Evolutionary conservation across 2,329 filamentous ascomycete species (phyloP).

Genomic region (Ceratocystis lukuohia): DNA sequence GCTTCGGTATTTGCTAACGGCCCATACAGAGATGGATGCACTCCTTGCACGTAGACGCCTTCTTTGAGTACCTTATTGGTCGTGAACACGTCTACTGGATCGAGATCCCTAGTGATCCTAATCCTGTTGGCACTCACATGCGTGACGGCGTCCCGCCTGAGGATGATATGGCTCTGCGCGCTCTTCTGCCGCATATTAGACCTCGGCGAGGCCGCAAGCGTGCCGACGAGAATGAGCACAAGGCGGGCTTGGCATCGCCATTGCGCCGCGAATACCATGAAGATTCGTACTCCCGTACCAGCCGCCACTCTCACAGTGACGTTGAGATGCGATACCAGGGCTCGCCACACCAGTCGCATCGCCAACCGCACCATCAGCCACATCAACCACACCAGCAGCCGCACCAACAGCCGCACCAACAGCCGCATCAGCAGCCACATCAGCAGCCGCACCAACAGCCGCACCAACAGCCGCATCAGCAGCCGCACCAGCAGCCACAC

Average conservation of each 20-base stretch:
- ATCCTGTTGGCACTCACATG: slow-evolving; percentile 48
- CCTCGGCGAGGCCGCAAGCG: slow-evolving; percentile 50
- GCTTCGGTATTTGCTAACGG: not conserved
- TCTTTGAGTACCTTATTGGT: slow-evolving; percentile 75
- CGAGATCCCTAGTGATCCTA: slow-evolving; percentile 52
- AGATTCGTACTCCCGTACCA: not conserved
- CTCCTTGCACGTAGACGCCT: slow-evolving; percentile 87
- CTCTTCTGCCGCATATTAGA: slow-evolving; percentile 63
- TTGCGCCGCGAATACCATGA: slow-evolving; percentile 37
- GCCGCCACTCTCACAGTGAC: slow-evolving; percentile 3
- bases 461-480: not conserved
- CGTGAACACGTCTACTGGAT: slow-evolving; percentile 60
- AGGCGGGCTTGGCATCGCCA: slow-evolving; percentile 42
- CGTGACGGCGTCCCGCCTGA: slow-evolving; percentile 74
- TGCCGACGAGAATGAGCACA: slow-evolving; percentile 45
- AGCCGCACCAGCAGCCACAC: not conserved
- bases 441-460: not conserved
- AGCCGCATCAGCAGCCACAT: not conserved
- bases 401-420: not conserved
- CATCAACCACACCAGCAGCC: not conserved
- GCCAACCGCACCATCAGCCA: not conserved
- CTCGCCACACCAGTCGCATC: slow-evolving; percentile 16
- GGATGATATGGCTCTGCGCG: slow-evolving; percentile 77
- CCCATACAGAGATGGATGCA: slow-evolving; percentile 73
- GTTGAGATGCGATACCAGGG: slow-evolving; percentile 29